Evolutionary conservation across 352 stramenopile species (phyloP), one percentile per base, ranked within the genome.

Genomic region (Thraustochytrium sp.): DNA sequence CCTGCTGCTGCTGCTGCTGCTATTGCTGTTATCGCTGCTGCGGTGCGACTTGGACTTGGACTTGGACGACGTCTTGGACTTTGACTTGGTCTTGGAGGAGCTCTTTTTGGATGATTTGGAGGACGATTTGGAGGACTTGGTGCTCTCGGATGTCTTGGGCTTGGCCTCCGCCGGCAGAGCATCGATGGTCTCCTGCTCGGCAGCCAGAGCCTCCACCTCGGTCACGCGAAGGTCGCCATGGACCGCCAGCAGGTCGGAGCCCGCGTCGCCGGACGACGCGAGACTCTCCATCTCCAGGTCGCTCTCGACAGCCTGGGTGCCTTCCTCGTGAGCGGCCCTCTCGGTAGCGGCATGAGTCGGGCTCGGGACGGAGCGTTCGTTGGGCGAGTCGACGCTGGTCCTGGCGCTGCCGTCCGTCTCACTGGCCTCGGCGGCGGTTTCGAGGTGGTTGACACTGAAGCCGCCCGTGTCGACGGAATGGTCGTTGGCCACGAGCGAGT

Each of bases 381-480:
- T n/a, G 42, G 18, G 65, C 11, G 68, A 23, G 8, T 68, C n/a
- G 59, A 53, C 18, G n/a, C 59, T 18, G 34, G 21, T 16, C 34
- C 31, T 54, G 34, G 59, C 59, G 13, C 64, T 36, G 65, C 40
- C 23, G 42, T 37, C 26, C 13, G 42, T 62, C 11, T 54, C 40
- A 21, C 65, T 62, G 23, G 42, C 34, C n/a, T 77, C 65, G 23
- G 34, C 21, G 13, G 65, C 65, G 1, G 49, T 62, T 36, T 77
- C 65, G 37, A 77, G 42, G n/a, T 54, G 9, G 8, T 21, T 11
- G 11, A 62, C 49, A 36, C 34, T 77, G 65, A 46, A 36, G 26
- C 65, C 65, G 2, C 65, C 65, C 11, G 42, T 62, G 65, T 77
- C 65, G 8, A 77, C 65, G 34, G 29, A 61, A 36, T 77, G 65